A percentile compares a stretch with the other conserved stretches of the same genome.
Evolutionary conservation across 768 basidiomycete genomes (phyloP).

Genomic region (Solioccasus polychromus): DNA sequence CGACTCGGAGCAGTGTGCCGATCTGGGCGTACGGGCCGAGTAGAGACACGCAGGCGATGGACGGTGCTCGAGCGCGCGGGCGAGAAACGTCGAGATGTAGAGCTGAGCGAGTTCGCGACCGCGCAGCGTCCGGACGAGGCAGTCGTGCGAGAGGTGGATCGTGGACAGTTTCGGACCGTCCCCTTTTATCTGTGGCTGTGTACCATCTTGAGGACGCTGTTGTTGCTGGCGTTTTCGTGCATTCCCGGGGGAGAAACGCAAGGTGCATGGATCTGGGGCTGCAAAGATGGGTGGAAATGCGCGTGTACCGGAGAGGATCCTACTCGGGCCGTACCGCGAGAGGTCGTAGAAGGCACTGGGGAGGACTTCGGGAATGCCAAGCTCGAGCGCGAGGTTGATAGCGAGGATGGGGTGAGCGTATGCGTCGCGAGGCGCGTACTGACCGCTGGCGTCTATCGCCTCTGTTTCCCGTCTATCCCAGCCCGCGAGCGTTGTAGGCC

Average conservation of each 20-base stretch:
- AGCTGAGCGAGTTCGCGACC: conserved; percentile 67
- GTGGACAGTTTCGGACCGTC: conserved; percentile 4
- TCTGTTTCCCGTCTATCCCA: conserved; percentile 68
- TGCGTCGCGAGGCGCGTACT: conserved; percentile 56
- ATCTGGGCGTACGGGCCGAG: conserved; percentile 18
- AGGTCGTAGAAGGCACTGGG: conserved; percentile 74
- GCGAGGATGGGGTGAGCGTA: conserved; percentile 68
- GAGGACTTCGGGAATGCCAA: conserved; percentile 55
- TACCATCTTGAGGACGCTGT: not conserved
- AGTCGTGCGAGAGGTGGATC: conserved; percentile 36
- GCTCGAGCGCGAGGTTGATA: conserved; percentile 66
- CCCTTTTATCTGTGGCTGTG: not conserved
- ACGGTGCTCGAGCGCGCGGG: conserved; percentile 49
- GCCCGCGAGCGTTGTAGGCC: conserved; percentile 61
- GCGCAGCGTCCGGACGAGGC: conserved; percentile 45
- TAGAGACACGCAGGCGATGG: conserved; percentile 51
- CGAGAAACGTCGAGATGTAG: conserved; percentile 60
- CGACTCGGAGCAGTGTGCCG: conserved; percentile 54
- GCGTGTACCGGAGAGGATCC: conserved; percentile 55
- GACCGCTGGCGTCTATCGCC: conserved; percentile 47
- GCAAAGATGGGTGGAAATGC: conserved; percentile 32
- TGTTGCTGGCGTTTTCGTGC: not conserved
- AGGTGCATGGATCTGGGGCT: conserved; percentile 17
- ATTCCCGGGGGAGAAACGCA: not conserved
- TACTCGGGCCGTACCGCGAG: conserved; percentile 68